phyloP scores from a whole-genome alignment of 345 rosid genomes.

The Lepidium aucheri region DNA sequence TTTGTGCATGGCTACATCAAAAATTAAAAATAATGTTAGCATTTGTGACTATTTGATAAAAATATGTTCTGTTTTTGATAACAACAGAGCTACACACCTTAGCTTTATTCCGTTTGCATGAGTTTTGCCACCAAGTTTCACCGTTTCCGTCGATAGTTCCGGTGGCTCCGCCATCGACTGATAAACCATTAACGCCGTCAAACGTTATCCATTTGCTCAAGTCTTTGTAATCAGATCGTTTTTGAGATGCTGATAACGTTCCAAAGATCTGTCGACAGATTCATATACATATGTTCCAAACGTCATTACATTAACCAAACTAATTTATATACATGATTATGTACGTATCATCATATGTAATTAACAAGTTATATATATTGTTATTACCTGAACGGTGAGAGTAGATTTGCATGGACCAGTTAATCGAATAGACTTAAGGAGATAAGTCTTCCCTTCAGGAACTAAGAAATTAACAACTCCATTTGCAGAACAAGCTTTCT shows the following conservation, averaged over 20 bases:
- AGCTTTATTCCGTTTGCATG: slow-evolving; percentile 65
- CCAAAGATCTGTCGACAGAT: slow-evolving; percentile 69
- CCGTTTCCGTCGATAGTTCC: slow-evolving; percentile 79
- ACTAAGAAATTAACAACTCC: slow-evolving; percentile 40
- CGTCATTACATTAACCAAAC: neutral
- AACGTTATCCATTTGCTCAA: slow-evolving; percentile 55
- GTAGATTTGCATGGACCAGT: slow-evolving; percentile 66
- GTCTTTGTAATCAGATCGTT: slow-evolving; percentile 49
- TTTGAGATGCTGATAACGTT: slow-evolving; percentile 49
- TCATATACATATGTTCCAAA: too few species aligned
- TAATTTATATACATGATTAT: neutral
- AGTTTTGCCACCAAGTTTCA: slow-evolving; percentile 76
- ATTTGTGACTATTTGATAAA: too few species aligned
- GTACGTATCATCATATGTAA: neutral
- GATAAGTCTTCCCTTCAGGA: slow-evolving; percentile 43
- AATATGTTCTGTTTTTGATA: too few species aligned
- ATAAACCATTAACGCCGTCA: slow-evolving; percentile 35
- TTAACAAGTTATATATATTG: neutral
- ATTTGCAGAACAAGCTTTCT: slow-evolving; percentile 50
- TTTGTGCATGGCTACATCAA: slow-evolving; percentile 51
- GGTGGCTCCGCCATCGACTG: slow-evolving; percentile 57
- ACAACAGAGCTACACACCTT: slow-evolving; percentile 14
- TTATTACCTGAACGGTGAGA: slow-evolving; percentile 45
- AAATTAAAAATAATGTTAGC: too few species aligned
- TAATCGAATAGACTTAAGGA: slow-evolving; percentile 40